Base-by-base conservation (phyloP, 176 grass and related monocot species). In the Eleusine indica region DNA sequence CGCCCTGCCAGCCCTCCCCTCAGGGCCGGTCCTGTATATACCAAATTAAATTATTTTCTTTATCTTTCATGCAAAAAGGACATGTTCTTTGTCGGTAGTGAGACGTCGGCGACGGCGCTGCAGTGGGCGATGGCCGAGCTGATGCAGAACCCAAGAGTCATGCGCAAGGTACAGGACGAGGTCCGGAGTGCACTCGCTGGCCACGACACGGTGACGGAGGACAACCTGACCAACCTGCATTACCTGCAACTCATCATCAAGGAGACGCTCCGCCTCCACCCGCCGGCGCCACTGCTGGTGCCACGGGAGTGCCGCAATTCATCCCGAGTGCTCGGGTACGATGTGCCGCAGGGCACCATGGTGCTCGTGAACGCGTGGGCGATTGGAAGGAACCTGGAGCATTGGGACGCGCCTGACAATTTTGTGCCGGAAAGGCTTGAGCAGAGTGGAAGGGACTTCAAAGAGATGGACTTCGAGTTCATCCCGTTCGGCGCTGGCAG, bases 311-410 rank as follows among this genome's bases (percentile, higher is more conserved):
- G 83, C 75, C n/a, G 14, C 21, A 75, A 56, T 4, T 8, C 76
- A 2, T 82, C 81, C 68, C 56, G 16, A 7, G 78, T 93, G 47
- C 72, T 81, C 69, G 88, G 84, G 1, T 85, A 41, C 81, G 76
- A 87, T 69, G 62, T 93, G 38, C 84, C 84, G 4, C 21, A 7
- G 42, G 84, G 85, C 30, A 70, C 67, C 3, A 90, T 30, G 29
- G 81, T 93, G 69, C 0, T 82, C 4, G 80, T 93, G 43, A 93
- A 93, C 73, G n/a, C 80, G 73, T 93, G 91, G 91, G 91, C 91
- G 43, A 80, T 93, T 49, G 81, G 76, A 35, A 54, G 91, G 60
- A 80, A 90, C 62, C 76, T 80, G 1, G 78, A 25, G 2, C 40
- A 80, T 48, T 93, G 91, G 91, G 81, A 82, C 11, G 6, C 10